Conservation (phyloP, 208 protist genomes). For the Phytomonas sp. region DNA sequence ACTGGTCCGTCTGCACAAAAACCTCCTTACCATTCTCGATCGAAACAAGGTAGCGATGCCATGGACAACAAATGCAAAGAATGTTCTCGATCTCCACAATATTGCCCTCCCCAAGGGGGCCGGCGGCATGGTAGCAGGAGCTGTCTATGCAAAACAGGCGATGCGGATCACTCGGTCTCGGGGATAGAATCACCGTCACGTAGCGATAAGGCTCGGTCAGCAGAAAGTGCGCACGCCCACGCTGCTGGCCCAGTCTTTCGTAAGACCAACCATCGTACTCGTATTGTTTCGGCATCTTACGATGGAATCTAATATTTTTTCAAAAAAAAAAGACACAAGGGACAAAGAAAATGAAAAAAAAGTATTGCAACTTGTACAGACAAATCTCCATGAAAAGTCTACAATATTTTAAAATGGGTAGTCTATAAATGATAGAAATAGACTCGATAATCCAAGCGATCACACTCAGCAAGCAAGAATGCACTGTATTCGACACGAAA, state of each 20-base stretch:
- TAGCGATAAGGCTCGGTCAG: constrained; percentile 73
- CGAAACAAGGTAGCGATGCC: constrained; percentile 70
- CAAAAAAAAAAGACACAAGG: not conserved
- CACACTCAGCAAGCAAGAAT: not conserved
- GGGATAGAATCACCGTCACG: constrained; percentile 69
- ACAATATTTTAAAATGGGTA: not conserved
- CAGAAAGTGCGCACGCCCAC: constrained; percentile 76
- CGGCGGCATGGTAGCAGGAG: constrained; percentile 77
- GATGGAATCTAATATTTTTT: not conserved
- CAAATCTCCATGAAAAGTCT: not conserved
- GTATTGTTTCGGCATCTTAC: constrained; percentile 27
- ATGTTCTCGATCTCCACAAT: constrained; percentile 80
- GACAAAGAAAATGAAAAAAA: constrained; percentile 7
- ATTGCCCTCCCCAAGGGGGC: constrained; percentile 74
- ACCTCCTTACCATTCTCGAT: constrained; percentile 70
- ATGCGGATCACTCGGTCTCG: constrained; percentile 8
- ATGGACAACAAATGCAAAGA: constrained; percentile 73
- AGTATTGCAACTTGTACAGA: not conserved
- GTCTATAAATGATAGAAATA: not conserved
- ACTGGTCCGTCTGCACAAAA: constrained; percentile 18
- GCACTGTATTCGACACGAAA: not conserved
- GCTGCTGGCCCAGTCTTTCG: constrained; percentile 49
- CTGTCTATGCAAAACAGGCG: constrained; percentile 74
- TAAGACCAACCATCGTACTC: constrained; percentile 81
- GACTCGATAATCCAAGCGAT: not conserved